Evolutionary conservation across 345 rosid genomes (phyloP).

Genomic region (Cardiospermum halicacabum): DNA sequence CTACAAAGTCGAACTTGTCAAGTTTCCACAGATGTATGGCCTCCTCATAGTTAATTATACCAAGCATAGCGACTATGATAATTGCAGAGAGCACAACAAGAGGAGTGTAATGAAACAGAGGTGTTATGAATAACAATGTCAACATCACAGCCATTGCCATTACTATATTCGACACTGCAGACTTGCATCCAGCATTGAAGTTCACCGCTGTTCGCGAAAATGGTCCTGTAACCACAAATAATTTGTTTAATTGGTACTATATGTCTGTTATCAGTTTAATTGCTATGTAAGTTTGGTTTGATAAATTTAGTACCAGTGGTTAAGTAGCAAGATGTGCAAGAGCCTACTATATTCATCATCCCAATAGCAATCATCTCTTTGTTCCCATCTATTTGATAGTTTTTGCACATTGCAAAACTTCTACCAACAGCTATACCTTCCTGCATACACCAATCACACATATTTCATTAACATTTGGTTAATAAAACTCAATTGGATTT

Average conservation of each 20-base stretch:
- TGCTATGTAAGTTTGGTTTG: too few species aligned
- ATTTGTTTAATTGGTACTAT: neutral
- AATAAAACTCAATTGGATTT: too few species aligned
- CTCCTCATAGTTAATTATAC: slow-evolving; percentile 66
- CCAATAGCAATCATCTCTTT: slow-evolving; percentile 94
- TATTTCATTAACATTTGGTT: too few species aligned
- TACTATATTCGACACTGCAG: slow-evolving; percentile 70
- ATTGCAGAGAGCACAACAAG: slow-evolving; percentile 83
- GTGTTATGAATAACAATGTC: slow-evolving; percentile 71
- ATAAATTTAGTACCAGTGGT: slow-evolving; percentile 91
- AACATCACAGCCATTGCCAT: slow-evolving; percentile 87
- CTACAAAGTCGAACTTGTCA: slow-evolving; percentile 74
- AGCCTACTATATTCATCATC: slow-evolving; percentile 79
- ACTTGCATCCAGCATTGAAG: slow-evolving; percentile 64
- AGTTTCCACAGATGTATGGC: slow-evolving; percentile 58
- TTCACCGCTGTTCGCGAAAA: slow-evolving; percentile 92
- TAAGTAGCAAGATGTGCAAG: slow-evolving; percentile 86
- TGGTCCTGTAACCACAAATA: slow-evolving; percentile 50
- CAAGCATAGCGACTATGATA: slow-evolving; percentile 89
- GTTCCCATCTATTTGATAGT: slow-evolving; percentile 86
- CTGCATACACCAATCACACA: too few species aligned
- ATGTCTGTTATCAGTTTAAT: too few species aligned
- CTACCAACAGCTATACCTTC: slow-evolving; percentile 93
- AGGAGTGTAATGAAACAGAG: slow-evolving; percentile 81
- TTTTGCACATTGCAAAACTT: slow-evolving; percentile 71